Base-by-base conservation (phyloP, 139 green algal species). In the Chlorella sp. region DNA sequence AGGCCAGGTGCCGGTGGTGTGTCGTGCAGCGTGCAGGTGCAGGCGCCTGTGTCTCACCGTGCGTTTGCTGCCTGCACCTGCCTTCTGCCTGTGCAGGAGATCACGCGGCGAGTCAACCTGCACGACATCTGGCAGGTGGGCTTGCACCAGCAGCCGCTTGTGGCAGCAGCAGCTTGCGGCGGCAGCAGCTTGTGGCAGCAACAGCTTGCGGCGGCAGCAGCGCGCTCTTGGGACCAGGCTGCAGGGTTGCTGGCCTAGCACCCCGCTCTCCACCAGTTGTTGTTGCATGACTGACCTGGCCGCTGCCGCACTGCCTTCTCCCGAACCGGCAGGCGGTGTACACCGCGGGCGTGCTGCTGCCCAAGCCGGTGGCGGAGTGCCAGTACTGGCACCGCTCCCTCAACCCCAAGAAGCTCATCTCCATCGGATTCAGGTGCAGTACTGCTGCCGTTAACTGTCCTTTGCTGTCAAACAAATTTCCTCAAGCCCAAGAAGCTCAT, bases 401-500 rank as follows among this genome's bases (percentile, higher is more conserved):
- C 36, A 97, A 99, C 88, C 94, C 96, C 19, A 97, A 97, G 84
- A 99, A 99, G 91, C 93, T 99, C 54, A 97, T 99, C 56, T 93
- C 96, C 48, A 89, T 99, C 17, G 91, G 94, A 36, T 99, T 99
- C 92, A 87, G 76, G 78, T 83, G 77, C 41, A 3, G 30, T 2
- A n/a, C 51, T n/a, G n/a, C n/a, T n/a, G n/a, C n/a, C n/a, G n/a
- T n/a, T n/a, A n/a, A n/a, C n/a, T n/a, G n/a, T n/a, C n/a, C n/a
- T n/a, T n/a, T n/a, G n/a, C n/a, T n/a, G n/a, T n/a, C n/a, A n/a
- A n/a, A n/a, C n/a, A n/a, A n/a, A n/a, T n/a, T 96, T 92, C 68
- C 89, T 99, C 36, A 97, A 99, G 87, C 94, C 96, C 19, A 97
- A 97, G 84, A 99, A 99, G 91, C 93, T 99, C 54, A 97, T 99